Base-by-base conservation (phyloP, 176 grass and related monocot species). In the Poa annua region DNA sequence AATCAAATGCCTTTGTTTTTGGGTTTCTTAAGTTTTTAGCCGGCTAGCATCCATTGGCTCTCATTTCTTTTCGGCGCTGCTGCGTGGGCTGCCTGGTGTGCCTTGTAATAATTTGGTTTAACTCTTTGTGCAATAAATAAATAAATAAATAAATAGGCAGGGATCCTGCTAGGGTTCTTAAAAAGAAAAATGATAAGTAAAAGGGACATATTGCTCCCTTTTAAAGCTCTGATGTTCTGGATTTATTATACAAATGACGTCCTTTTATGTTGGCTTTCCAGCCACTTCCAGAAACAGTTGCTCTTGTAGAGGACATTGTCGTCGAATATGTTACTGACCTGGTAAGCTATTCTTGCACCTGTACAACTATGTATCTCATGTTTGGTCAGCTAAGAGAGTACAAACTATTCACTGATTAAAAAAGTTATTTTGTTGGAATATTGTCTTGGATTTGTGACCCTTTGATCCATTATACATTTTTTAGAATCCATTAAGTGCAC, bases 231-330 rank as follows among this genome's bases (percentile, higher is more conserved):
- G 59, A 81, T 71, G 8, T 42, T 57, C n/a, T 29, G 29, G 2
- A 29, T 29, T 29, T 29, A 29, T 29, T 29, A 29, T 29, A 29
- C 29, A 29, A 29, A 29, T 29, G 29, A 47, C 70, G 63, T 49
- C 0, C 14, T n/a, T 77, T 78, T 39, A n/a, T 80, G 5, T 89
- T 86, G 7, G 25, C 48, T 87, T 91, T 86, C 39, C 91, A 99
- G 96, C 96, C 96, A 69, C 89, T 99, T 82, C 96, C 96, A 61
- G 96, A 99, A 89, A 93, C 96, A 5, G 87, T 99, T 79, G 85
- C 96, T 11, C 90, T 99, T 75, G 93, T 99, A 66, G 96, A 99
- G 85, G 96, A 98, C 68, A 98, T 98, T 83, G 92, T 93, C 61
- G 87, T 93, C 0, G 96, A 98, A 84, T 98, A 95, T 85, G 86